Evolutionary conservation across 192 early-diverging fungal species (phyloP), one percentile per base, ranked within the genome.

Genomic region (Diversispora epigaea): DNA sequence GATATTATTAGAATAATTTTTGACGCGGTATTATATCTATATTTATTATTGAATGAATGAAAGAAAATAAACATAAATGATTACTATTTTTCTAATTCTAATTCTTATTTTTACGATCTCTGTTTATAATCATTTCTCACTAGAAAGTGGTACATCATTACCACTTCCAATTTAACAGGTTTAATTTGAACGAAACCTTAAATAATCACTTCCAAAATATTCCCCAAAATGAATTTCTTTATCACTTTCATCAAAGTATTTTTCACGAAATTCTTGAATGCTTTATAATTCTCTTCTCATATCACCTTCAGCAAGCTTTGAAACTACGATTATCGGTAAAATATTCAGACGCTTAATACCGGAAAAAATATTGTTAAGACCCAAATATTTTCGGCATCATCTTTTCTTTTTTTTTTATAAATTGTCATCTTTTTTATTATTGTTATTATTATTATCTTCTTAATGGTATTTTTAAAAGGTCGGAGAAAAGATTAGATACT

Each of bases 241-340:
- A 15, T 15, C 40, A 4, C n/a, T 14, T 4, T 19, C 64, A 2
- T 45, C 9, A 17, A 45, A 66, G 43, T 66, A 66, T 66, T 66
- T 66, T 14, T 66, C 43, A 6, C 5, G 0, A 46, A 40, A 17
- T 4, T 45, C 39, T 46, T 66, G 64, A 17, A 66, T 66, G 43
- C 1, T 43, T 46, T 66, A 10, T 66, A 66, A 40, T 66, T 66
- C 64, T n/a, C 64, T 66, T 22, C 17, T 45, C 64, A 66, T 66
- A 41, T 40, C 64, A 21, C 12, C 64, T 21, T 46, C 4, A 15
- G 64, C 64, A 4, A 66, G 64, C n/a, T 66, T 22, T 17, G 11
- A 66, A 66, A 39, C 64, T 3, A 7, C 64, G 64, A 46, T 9
- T 11, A 39, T 15, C 15, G 0, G 7, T 39, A 39, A 17, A 39